Base-by-base conservation (phyloP, 78 protist genomes). In the Anaeramoeba flamelloides region DNA sequence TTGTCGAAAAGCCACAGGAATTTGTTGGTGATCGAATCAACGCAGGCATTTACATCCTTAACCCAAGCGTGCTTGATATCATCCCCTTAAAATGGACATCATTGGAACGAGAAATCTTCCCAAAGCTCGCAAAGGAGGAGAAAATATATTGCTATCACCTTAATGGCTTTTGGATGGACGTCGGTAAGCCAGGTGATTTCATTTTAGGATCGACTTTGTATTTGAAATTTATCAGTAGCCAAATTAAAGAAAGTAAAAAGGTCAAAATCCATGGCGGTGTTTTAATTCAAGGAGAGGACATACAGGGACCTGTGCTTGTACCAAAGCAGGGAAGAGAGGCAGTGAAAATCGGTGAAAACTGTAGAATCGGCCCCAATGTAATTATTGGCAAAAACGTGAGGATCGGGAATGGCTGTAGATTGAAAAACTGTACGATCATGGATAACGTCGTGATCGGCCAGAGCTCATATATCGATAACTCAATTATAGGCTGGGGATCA, bases 161-260 rank as follows among this genome's bases (percentile, higher is more conserved):
- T 3, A 86, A 75, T n/a, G 94, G 94, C 38, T 94, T 87, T 85
- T 94, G 97, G 97, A 90, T 93, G 94, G 96, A 94, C 82, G 86
- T 94, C 26, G 96, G 96, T n/a, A 90, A 92, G 90, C 97, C 97
- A 30, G 41, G 37, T 12, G 92, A 91, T 87, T 90, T 84, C 84
- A 90, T 38, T 34, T 0, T 37, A 91, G 92, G 33, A 31, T 74
- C 37, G 41, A 34, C 34, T 75, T 86, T 41, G 79, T 76, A 81
- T 82, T 90, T 36, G 76, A 37, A 32, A 32, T 0, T 1, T 31
- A 0, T 38, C 0, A 1, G 0, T 39, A 0, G 0, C 36, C 2
- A 39, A 22, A 74, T 79, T 1, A 80, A 4, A 26, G 2, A 0
- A 32, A 78, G 80, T 34, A 53, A 41, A 36, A 30, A 2, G 22